phyloP scores from a whole-genome alignment of 306 rosid genomes.

The Fragaria nilgerrensis region DNA sequence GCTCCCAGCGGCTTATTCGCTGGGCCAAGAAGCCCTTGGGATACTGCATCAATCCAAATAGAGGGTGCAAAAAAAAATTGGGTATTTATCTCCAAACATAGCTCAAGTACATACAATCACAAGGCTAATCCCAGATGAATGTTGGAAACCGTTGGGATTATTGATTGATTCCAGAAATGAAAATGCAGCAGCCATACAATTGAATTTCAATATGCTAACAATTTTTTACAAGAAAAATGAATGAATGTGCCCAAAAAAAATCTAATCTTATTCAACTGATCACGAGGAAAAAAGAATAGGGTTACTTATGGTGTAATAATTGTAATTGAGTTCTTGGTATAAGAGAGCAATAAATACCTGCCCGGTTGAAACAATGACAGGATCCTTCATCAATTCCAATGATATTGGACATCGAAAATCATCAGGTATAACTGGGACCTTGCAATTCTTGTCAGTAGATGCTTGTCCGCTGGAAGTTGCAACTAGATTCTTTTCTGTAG shows the following conservation, averaged over 20 bases:
- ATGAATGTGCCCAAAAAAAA: slow-evolving; percentile 4
- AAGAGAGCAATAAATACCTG: slow-evolving; percentile 60
- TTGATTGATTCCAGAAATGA: not conserved
- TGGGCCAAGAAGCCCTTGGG: not conserved
- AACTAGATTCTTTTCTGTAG: slow-evolving; percentile 39
- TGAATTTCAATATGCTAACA: slow-evolving; percentile 22
- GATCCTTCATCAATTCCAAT: slow-evolving; percentile 92
- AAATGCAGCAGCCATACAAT: slow-evolving; percentile 3
- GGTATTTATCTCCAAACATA: slow-evolving; percentile 6
- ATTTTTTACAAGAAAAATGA: not conserved
- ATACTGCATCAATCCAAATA: not conserved
- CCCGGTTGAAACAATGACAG: slow-evolving; percentile 98
- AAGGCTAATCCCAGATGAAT: slow-evolving; percentile 1
- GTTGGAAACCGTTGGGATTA: not conserved
- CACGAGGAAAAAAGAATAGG: not conserved
- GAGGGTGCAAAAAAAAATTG: not conserved
- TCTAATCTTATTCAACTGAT: not conserved
- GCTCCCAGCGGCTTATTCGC: not conserved
- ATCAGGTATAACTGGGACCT: slow-evolving; percentile 61
- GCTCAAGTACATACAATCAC: slow-evolving; percentile 1
- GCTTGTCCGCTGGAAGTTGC: slow-evolving; percentile 48
- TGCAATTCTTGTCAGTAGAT: slow-evolving; percentile 48
- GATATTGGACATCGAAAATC: slow-evolving; percentile 98
- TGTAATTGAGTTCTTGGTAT: slow-evolving; percentile 11
- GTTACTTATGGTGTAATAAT: not conserved